Evolutionary conservation across 2,329 filamentous ascomycete species (phyloP).

Genomic region (Ceratocystis cacaofunesta): DNA sequence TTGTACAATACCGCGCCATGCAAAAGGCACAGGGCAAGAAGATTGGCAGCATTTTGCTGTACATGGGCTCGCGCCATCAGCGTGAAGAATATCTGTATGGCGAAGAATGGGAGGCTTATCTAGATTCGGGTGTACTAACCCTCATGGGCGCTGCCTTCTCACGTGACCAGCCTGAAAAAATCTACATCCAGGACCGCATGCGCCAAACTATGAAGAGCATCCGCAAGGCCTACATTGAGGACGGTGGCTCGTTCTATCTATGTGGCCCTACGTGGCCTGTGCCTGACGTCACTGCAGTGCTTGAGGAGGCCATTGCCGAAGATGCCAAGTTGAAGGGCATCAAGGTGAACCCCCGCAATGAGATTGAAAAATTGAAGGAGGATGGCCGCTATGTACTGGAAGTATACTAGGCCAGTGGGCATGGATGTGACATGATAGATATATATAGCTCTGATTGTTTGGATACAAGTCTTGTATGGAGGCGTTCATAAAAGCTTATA

Average conservation of each 20-base stretch:
- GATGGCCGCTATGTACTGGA: slow-evolving; percentile 86
- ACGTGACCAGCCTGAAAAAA: slow-evolving; percentile 93
- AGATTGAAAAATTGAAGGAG: slow-evolving; percentile 97
- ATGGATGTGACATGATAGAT: neutral
- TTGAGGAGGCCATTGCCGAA: slow-evolving; percentile 76
- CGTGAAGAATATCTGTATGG: slow-evolving; percentile 98
- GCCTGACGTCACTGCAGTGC: slow-evolving; percentile 83
- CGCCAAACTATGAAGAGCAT: slow-evolving; percentile 72
- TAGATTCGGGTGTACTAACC: slow-evolving; percentile 88
- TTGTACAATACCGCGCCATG: slow-evolving; percentile 94
- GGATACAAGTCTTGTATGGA: neutral
- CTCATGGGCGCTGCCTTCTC: slow-evolving; percentile 88
- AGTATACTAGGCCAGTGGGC: slow-evolving; percentile 54
- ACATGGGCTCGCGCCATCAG: slow-evolving; percentile 94
- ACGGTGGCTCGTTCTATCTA: slow-evolving; percentile 89
- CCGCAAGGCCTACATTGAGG: slow-evolving; percentile 67
- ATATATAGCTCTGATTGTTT: neutral
- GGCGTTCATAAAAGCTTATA: neutral
- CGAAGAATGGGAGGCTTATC: slow-evolving; percentile 97
- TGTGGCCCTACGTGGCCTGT: slow-evolving; percentile 98
- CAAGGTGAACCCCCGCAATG: slow-evolving; percentile 74
- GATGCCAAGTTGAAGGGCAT: slow-evolving; percentile 56
- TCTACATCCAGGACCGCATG: slow-evolving; percentile 99
- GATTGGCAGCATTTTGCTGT: slow-evolving; percentile 82
- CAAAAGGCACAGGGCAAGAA: slow-evolving; percentile 95